Evolutionary conservation across 2,329 filamentous ascomycete genomes (phyloP).

Genomic region (Exophiala sideris): DNA sequence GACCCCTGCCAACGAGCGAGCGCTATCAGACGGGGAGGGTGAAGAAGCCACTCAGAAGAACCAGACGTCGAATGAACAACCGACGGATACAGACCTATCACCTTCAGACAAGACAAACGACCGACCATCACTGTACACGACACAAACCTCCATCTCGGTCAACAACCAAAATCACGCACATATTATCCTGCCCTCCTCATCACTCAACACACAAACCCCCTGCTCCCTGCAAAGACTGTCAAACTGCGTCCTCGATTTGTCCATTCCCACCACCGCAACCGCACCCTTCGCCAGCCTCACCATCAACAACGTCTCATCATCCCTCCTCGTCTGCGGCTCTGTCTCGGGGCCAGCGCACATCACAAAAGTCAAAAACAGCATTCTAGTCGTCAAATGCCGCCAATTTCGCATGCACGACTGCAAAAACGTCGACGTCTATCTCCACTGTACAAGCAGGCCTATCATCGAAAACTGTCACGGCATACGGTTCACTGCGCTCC

Average conservation of each 20-base stretch:
- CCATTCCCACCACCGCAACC: slow-evolving; percentile 48
- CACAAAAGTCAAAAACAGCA: slow-evolving; percentile 67
- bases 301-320: slow-evolving; percentile 66
- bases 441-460: slow-evolving; percentile 76
- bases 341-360: slow-evolving; percentile 80
- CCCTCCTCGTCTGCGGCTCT: slow-evolving; percentile 72
- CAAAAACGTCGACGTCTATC: slow-evolving; percentile 74
- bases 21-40: slow-evolving; percentile 35
- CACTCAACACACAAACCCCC: slow-evolving; percentile 67
- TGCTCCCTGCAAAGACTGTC: slow-evolving; percentile 68
- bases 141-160: slow-evolving; percentile 60
- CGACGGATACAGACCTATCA: slow-evolving; percentile 18
- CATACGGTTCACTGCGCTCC: slow-evolving; percentile 76
- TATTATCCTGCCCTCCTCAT: slow-evolving; percentile 71
- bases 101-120: slow-evolving; percentile 36
- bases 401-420: slow-evolving; percentile 94
- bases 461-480: slow-evolving; percentile 87
- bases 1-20: slow-evolving; percentile 27
- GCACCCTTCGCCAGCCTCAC: slow-evolving; percentile 66
- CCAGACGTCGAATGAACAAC: background rate
- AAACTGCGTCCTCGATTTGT: slow-evolving; percentile 77
- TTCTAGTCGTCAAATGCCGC: slow-evolving; percentile 70
- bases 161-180: slow-evolving; percentile 65
- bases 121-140: slow-evolving; percentile 60
- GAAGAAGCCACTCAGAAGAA: slow-evolving; percentile 19